phyloP scores from a whole-genome alignment of 192 early-diverging fungal genomes.

The Coemansia sp. region DNA sequence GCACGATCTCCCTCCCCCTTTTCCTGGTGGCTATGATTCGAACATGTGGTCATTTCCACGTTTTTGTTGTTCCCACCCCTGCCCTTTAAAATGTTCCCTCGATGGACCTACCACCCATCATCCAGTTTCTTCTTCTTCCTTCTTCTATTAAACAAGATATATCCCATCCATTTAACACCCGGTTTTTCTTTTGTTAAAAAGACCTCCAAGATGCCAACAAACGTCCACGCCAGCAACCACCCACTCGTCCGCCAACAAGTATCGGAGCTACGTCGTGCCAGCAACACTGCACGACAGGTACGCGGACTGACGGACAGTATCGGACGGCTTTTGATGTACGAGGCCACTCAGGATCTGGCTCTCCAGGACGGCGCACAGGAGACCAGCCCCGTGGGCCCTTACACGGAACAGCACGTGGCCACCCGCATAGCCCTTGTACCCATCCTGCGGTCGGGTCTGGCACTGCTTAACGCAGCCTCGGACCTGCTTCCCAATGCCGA shows the following conservation, averaged over 20 bases:
- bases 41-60: too few relatives aligned
- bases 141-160: too few relatives aligned
- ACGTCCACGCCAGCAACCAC: slow-evolving; percentile 54
- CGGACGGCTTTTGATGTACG: slow-evolving; percentile 61
- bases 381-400: slow-evolving; percentile 56
- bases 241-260: slow-evolving; percentile 63
- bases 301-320: slow-evolving; percentile 60
- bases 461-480: slow-evolving; percentile 58
- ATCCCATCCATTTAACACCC: too few relatives aligned
- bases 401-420: slow-evolving; percentile 37
- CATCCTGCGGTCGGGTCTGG: slow-evolving; percentile 64
- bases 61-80: too few relatives aligned
- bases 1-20: too few relatives aligned
- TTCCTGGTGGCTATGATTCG: too few relatives aligned
- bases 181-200: too few relatives aligned
- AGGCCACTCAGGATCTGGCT: slow-evolving; percentile 57
- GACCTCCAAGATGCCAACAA: background rate
- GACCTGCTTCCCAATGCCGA: slow-evolving; percentile 67
- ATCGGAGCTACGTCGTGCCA: slow-evolving; percentile 56
- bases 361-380: slow-evolving; percentile 23
- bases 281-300: slow-evolving; percentile 50
- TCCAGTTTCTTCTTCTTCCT: too few relatives aligned
- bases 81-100: too few relatives aligned
- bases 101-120: too few relatives aligned
- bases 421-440: slow-evolving; percentile 60